A percentile compares a stretch with the other conserved stretches of the same genome.
phyloP scores from a whole-genome alignment of 495 filamentous ascomycete genomes.

The Cercophora newfieldiana region DNA sequence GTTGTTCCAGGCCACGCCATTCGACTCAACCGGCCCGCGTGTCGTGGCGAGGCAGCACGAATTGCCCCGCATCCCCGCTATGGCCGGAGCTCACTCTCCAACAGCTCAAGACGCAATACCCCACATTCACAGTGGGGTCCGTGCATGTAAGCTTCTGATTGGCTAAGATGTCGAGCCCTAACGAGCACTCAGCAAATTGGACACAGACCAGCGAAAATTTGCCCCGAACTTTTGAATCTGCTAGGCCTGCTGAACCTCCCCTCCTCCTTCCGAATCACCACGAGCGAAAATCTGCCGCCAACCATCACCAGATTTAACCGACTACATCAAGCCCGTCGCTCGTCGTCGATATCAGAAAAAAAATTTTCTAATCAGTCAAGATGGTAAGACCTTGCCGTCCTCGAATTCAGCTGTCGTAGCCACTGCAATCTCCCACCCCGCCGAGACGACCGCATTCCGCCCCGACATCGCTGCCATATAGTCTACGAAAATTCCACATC shows the following conservation, averaged over 20 bases:
- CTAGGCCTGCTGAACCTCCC: conserved; percentile 35
- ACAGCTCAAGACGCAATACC: conserved; percentile 4
- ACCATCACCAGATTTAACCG: conserved; percentile 43
- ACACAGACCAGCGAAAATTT: conserved; percentile 40
- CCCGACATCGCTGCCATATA: conserved; percentile 5
- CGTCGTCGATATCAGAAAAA: conserved; percentile 29
- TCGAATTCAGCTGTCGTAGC: conserved; percentile 27
- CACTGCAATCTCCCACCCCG: conserved; percentile 7
- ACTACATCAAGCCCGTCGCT: conserved; percentile 46
- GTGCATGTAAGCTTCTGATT: conserved; percentile 26
- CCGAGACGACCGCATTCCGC: conserved; percentile 19
- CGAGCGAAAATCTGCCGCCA: conserved; percentile 50
- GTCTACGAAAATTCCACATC: background rate
- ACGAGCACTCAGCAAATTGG: conserved; percentile 31
- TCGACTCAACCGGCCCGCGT: background rate
- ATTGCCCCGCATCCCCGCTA: conserved; percentile 12
- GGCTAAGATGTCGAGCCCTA: conserved; percentile 33
- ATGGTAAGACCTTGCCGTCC: conserved; percentile 52
- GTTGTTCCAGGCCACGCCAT: background rate
- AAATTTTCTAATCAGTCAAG: conserved; percentile 48
- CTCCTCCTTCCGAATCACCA: conserved; percentile 34
- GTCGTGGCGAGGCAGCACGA: background rate
- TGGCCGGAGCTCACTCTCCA: conserved; percentile 12
- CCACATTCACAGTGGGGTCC: conserved; percentile 17
- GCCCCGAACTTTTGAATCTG: conserved; percentile 34